Evolutionary conservation across 805 yeast genomes (phyloP), one percentile per base, ranked within the genome.

Genomic region (Wickerhamiella azymoides): DNA sequence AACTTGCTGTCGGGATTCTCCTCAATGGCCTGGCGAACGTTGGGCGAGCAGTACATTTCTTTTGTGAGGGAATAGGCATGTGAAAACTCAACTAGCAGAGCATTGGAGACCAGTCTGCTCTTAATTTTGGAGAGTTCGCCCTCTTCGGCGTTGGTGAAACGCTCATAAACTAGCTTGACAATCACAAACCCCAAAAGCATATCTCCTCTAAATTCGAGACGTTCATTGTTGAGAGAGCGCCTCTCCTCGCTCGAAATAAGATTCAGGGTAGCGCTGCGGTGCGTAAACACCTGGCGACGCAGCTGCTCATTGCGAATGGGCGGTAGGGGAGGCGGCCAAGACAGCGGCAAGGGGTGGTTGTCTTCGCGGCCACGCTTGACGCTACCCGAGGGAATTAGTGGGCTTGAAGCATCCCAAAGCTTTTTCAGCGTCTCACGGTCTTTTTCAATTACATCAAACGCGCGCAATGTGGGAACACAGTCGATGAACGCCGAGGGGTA

Each of bases 161-260:
- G 62, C 24, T 73, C 69, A 55, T 71, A 85, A 14, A 84, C 67
- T 36, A 88, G 69, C 48, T 73, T 65, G 0, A 96, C 80, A 45
- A 82, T 77, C n/a, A 79, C 66, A 45, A 72, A 73, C 57, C 84
- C 82, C 49, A 89, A 65, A 17, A 85, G 73, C 1, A 96, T 78
- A 64, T 89, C 97, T 13, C 97, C 97, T 38, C 84, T 65, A 57
- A 85, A 89, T 64, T 89, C 97, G 18, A 86, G 66, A 42, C 96
- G 70, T 67, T 88, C 96, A 60, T 89, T 84, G 54, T 84, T 66
- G 43, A 65, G 45, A 73, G 66, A 52, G 17, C 39, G 44, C 14
- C 75, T 5, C 24, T 19, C 30, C 10, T 11, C 28, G 9, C 38
- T 19, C 5, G 37, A 18, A 2, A 13, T 16, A 14, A n/a, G 10